A percentile compares a stretch with the other conserved stretches of the same genome.
These are phyloP conservation scores for Lichtheimia ramosa DNA, from an alignment of 371 early-diverging fungal genomes.

Conservation along the genomic window DNA sequence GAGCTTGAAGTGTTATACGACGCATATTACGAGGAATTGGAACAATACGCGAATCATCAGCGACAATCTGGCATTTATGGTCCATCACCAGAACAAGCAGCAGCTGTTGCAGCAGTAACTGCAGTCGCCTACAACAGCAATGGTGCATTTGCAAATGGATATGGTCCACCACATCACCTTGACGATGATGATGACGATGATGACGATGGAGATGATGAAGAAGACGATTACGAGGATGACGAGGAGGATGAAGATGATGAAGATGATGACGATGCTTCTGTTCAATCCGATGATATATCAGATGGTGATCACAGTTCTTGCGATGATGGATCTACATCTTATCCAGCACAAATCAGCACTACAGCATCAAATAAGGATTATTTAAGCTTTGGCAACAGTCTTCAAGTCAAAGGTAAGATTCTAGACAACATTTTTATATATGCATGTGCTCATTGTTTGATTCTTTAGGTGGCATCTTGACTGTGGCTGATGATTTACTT, in stretches of 20 bases:
- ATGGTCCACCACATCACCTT: slow-evolving; percentile 5
- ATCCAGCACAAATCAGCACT: background rate
- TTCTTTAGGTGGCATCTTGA: slow-evolving; percentile 77
- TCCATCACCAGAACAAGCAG: slow-evolving; percentile 1
- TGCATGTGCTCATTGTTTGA: background rate
- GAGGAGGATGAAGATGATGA: slow-evolving; percentile 51
- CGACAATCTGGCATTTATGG: slow-evolving; percentile 51
- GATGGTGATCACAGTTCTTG: slow-evolving; percentile 15
- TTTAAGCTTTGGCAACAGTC: slow-evolving; percentile 68
- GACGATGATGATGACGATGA: slow-evolving; percentile 52
- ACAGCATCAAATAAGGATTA: slow-evolving; percentile 9
- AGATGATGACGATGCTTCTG: slow-evolving; percentile 36
- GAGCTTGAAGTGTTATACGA: slow-evolving; percentile 90
- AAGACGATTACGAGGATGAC: slow-evolving; percentile 41
- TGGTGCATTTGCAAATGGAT: background rate
- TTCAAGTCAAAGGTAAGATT: slow-evolving; percentile 69
- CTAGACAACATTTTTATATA: background rate
- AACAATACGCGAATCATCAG: slow-evolving; percentile 82
- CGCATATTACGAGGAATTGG: slow-evolving; percentile 89
- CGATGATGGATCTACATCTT: slow-evolving; percentile 1
- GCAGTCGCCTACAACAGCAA: slow-evolving; percentile 1
- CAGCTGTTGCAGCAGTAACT: slow-evolving; percentile 5
- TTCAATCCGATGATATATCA: slow-evolving; percentile 11
- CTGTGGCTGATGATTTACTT: slow-evolving; percentile 88
- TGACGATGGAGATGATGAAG: slow-evolving; percentile 52